phyloP scores from a whole-genome alignment of 2,329 filamentous ascomycete genomes.

The Nemania sp. region DNA sequence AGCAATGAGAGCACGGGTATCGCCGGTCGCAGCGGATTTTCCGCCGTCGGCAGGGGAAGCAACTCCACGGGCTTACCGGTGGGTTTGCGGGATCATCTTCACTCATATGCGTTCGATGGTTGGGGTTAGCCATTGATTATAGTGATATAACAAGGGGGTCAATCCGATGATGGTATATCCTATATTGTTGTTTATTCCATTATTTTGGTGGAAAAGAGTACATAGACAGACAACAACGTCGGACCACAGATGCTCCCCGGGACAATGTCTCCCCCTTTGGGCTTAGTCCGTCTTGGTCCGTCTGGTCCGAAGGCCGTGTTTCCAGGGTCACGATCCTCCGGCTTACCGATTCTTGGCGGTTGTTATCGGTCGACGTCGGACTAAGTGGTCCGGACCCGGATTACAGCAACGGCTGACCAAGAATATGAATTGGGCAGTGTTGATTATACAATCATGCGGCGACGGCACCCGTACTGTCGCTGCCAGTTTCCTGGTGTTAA shows the following conservation, averaged over 20 bases:
- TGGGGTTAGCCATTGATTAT: constrained; percentile 10
- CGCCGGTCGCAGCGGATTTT: constrained; percentile 24
- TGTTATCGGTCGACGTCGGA: constrained; percentile 1
- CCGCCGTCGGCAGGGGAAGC: constrained; percentile 21
- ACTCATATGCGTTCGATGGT: not conserved
- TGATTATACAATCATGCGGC: constrained; percentile 25
- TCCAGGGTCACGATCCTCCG: constrained; percentile 11
- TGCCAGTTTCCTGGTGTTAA: not conserved
- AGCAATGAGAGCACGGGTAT: constrained; percentile 17
- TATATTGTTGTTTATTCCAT: not conserved
- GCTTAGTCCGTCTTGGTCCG: constrained; percentile 33
- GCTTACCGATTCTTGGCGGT: constrained; percentile 23
- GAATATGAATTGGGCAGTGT: not conserved
- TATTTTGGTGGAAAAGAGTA: not conserved
- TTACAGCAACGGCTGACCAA: constrained; percentile 11
- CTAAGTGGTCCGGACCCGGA: constrained; percentile 16
- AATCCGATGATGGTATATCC: not conserved
- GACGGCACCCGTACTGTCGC: too few species aligned
- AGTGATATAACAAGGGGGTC: not conserved
- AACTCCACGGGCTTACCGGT: constrained; percentile 28
- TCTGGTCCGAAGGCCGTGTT: constrained; percentile 26
- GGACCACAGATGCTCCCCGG: constrained; percentile 3
- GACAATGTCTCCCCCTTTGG: constrained; percentile 20
- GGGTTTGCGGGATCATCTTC: constrained; percentile 5
- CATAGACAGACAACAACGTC: not conserved